These are phyloP conservation scores for Hemerocallis citrina DNA, from an alignment of 106 monocot genomes.

Conservation along the genomic window DNA sequence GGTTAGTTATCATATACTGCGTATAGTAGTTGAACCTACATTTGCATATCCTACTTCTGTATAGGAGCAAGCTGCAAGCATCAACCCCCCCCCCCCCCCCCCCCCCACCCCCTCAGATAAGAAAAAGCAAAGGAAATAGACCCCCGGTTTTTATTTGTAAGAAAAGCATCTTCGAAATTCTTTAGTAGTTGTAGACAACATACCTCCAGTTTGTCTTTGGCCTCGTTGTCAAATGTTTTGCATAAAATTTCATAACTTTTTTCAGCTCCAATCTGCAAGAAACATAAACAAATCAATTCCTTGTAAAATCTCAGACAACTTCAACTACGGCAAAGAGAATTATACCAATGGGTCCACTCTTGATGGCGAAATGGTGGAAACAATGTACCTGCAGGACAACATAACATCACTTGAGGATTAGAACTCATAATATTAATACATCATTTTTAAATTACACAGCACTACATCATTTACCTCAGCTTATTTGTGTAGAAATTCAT, in stretches of 20 bases:
- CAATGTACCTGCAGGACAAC: slow-evolving; percentile 45
- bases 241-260: slow-evolving; percentile 89
- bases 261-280: slow-evolving; percentile 67
- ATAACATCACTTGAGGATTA: neutral
- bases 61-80: too few species aligned
- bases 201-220: slow-evolving; percentile 69
- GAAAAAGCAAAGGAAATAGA: too few species aligned
- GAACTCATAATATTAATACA: neutral
- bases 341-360: slow-evolving; percentile 71
- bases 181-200: neutral
- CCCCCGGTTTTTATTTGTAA: too few species aligned
- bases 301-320: neutral
- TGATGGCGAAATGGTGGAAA: slow-evolving; percentile 87
- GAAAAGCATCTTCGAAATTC: too few species aligned
- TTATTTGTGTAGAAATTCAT: slow-evolving; percentile 74
- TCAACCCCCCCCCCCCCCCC: too few species aligned
- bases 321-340: neutral
- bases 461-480: slow-evolving; percentile 33
- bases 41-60: too few species aligned
- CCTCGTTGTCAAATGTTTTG: slow-evolving; percentile 76
- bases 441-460: neutral
- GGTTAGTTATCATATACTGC: too few species aligned
- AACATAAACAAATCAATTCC: slow-evolving; percentile 6
- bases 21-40: too few species aligned
- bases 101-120: too few species aligned